Evolutionary conservation across 2,329 filamentous ascomycete species (phyloP), one percentile per base, ranked within the genome.

Genomic region (Colletotrichum limetticola): DNA sequence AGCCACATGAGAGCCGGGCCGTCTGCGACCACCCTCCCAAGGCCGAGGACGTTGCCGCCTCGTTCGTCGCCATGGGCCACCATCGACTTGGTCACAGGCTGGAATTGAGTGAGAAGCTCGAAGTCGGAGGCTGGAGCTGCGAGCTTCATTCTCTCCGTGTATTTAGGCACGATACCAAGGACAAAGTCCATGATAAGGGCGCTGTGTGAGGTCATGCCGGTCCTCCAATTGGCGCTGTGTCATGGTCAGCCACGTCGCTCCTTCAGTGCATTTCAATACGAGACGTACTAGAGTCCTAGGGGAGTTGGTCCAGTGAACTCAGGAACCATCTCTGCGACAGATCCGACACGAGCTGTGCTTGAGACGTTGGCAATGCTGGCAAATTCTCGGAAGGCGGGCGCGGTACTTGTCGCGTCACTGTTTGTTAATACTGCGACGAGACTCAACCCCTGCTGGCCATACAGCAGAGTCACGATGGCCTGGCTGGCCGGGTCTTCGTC

Each of bases 1-100:
- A 84, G 80, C 81, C 82, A 85, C 69, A 80, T 77, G 58, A 80
- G 73, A 9, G 80, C 77, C 19, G 82, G 81, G 14, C 83, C 82
- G 37, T 82, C 78, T 2, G 78, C 76, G 49, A 85, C 80, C 66
- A 82, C 55, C 5, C 61, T 77, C 68, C 81, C 79, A 16, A 82
- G 78, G 9, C 79, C 80, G 24, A 82, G 74, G 5, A 80, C 75
- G 66, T 82, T 82, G 24, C 80, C 81, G 26, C 80, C 81, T 4
- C 72, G 68, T 26, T 68, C 57, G 6, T 66, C 57, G 26, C 75
- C 75, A 63, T 79, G 75, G 12, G 71, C 56, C 16, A 81, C 76
- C 22, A 80, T 79, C 14, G 78, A 74, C 30, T 78, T 66, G 1
- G 79, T 79, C 32, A 82, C 74, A 35, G 81, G 80, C 66, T 82